Evolutionary conservation across 2,329 filamentous ascomycete species (phyloP), one percentile per base, ranked within the genome.

Genomic region (Aspergillus ruber): DNA sequence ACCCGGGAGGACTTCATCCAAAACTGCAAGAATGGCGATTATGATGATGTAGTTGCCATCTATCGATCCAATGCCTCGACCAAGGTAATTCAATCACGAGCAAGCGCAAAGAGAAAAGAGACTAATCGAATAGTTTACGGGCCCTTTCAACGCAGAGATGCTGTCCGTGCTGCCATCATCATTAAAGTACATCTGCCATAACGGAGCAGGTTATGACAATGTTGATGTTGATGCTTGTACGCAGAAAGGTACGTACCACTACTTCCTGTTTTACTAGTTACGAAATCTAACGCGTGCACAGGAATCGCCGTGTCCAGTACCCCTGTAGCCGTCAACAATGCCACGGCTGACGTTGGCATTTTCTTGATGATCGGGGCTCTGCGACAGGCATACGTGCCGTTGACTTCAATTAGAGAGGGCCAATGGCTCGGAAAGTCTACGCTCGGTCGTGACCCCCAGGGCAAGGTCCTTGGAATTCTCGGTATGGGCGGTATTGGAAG

Each of bases 121-220:
- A 8, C 23, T 49, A 33, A 44, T 10, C 15, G n/a, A 27, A 15
- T 17, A 70, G 68, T 60, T 65, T 52, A 74, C 72, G 18, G 72
- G 71, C n/a, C 68, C 66, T 10, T 78, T 79, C 54, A 60, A 79
- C 56, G 56, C 62, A 12, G 75, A 78, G 52, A 53, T 78, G 43
- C 57, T 78, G 12, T 63, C 66, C 7, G 62, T 65, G 9, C 63
- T 79, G 3, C 76, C 76, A 0, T 54, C 58, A 23, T 69, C 71
- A 0, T 59, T 77, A 49, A 72, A 70, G 51, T 77, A 71, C 53
- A 74, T 79, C 53, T 75, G 74, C 51, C 76, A 79, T 55, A 77
- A 78, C 51, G 76, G 79, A 13, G 79, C 79, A 1, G 79, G 79
- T 3, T 83, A 83, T 62, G 79, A 82, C 59, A 81, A 81, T 55